Base-by-base conservation (phyloP, 257 asterid species). In the Petunia secreta region DNA sequence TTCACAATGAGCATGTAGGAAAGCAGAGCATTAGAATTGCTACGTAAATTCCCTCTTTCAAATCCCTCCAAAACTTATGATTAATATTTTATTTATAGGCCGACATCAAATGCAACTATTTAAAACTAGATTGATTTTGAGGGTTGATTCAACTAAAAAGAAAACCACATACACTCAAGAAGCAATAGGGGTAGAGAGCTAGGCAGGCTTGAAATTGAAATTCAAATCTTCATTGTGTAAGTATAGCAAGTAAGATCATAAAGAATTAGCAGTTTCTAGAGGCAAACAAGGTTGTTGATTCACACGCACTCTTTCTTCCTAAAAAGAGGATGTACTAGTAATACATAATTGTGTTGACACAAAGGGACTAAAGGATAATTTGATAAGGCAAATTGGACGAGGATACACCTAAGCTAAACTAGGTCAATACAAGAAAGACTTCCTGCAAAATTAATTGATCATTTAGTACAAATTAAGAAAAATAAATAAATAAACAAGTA, bases 351-450 rank as follows among this genome's bases (percentile, higher is more conserved):
- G 0, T 39, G 73, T 39, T 39, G 36, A 65, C 73, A 64, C 37
- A 64, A 16, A 14, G 46, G 6, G 37, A 2, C 64, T 8, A 62
- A 62, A 34, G 67, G 67, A 62, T 6, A 34, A 62, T 2, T 38
- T 16, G 55, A 16, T n/a, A 2, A 68, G 16, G 57, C 41, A 69
- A 69, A 69, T 5, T 71, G 16, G 77, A 48, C 50, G 77, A 71
- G 77, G 44, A 71, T 71, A 34, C 60, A 71, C 60, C 41, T 34
- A 48, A 71, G 16, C 60, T 25, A 46, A 10, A 71, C 77, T 34
- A 48, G 34, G 77, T 71, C 77, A 71, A 71, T 36, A 11, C 48
- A 71, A 71, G 62, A 34, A 48, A 25, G n/a, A n/a, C n/a, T n/a
- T n/a, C n/a, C n/a, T n/a, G n/a, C n/a, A n/a, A n/a, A n/a, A n/a